phyloP scores from a whole-genome alignment of 192 early-diverging fungal species.

The Backusella liffmaniae region DNA sequence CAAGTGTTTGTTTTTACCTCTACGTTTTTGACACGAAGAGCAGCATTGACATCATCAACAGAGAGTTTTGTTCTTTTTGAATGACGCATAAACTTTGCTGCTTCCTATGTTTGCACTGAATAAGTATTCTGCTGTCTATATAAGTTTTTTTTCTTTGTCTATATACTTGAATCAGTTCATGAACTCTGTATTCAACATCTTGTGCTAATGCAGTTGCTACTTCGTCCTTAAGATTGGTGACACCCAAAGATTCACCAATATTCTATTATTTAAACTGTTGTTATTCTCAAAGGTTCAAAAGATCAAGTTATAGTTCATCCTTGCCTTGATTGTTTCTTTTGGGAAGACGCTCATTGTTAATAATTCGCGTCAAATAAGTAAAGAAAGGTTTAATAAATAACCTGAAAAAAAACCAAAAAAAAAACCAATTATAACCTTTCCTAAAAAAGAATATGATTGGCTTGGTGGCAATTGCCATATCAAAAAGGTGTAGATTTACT shows the following conservation, averaged over 20 bases:
- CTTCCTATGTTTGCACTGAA: conserved; percentile 57
- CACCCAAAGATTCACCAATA: conserved; percentile 83
- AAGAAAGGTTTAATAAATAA: not conserved
- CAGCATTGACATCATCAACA: conserved; percentile 87
- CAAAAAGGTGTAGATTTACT: not conserved
- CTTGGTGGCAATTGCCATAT: not conserved
- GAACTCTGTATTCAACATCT: conserved; percentile 94
- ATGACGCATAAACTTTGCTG: conserved; percentile 96
- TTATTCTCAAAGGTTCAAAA: not conserved
- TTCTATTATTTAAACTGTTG: conserved; percentile 42
- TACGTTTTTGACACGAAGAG: conserved; percentile 87
- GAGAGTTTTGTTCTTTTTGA: conserved; percentile 79
- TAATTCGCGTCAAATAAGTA: not conserved
- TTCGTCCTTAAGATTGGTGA: conserved; percentile 82
- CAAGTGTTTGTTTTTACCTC: conserved; percentile 52
- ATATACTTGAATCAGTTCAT: conserved; percentile 82
- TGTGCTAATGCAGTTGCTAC: conserved; percentile 81
- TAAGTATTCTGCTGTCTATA: not conserved
- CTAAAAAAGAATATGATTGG: not conserved
- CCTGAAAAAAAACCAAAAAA: not conserved
- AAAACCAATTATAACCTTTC: not conserved
- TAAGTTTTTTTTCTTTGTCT: not conserved
- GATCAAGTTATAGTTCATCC: not conserved
- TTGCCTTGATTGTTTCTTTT: conserved; percentile 57
- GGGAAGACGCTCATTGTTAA: conserved; percentile 46